These are phyloP conservation scores for Pistacia atlantica DNA, from an alignment of 345 rosid genomes.

Conservation along the genomic window DNA sequence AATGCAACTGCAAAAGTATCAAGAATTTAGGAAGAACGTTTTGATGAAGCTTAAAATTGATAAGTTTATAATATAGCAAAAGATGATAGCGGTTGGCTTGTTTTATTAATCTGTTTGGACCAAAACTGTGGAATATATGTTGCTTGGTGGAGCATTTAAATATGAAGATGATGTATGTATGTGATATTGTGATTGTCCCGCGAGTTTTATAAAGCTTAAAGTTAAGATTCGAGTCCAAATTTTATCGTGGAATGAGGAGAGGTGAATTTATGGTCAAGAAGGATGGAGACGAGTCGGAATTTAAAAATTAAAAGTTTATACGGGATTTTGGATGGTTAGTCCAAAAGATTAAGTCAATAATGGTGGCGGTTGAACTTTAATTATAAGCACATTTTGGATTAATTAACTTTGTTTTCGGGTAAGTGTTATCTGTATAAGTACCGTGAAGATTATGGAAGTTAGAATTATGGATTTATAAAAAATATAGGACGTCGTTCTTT, in stretches of 20 bases:
- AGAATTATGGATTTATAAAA: too few species aligned
- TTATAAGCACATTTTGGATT: neutral
- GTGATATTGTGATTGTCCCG: neutral
- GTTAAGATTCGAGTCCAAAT: neutral
- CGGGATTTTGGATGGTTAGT: neutral
- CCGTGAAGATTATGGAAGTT: too few species aligned
- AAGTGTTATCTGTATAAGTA: too few species aligned
- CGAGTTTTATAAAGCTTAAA: neutral
- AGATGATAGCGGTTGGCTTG: neutral
- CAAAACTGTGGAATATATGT: slow-evolving; percentile 1
- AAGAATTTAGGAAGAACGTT: slow-evolving; percentile 1
- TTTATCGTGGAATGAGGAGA: neutral
- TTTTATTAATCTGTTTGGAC: neutral
- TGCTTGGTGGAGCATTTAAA: neutral
- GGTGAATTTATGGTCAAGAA: neutral
- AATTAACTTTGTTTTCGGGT: too few species aligned
- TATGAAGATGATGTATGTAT: neutral
- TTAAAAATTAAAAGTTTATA: neutral
- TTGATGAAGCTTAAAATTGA: neutral
- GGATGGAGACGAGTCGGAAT: neutral
- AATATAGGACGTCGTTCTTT: too few species aligned
- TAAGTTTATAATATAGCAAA: neutral
- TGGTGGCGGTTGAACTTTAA: neutral
- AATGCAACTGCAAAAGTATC: neutral
- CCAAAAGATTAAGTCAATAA: neutral